A percentile compares a stretch with the other conserved stretches of the same genome.
Evolutionary conservation across 768 basidiomycete genomes (phyloP).

Genomic region (Pleurotus eryngii): DNA sequence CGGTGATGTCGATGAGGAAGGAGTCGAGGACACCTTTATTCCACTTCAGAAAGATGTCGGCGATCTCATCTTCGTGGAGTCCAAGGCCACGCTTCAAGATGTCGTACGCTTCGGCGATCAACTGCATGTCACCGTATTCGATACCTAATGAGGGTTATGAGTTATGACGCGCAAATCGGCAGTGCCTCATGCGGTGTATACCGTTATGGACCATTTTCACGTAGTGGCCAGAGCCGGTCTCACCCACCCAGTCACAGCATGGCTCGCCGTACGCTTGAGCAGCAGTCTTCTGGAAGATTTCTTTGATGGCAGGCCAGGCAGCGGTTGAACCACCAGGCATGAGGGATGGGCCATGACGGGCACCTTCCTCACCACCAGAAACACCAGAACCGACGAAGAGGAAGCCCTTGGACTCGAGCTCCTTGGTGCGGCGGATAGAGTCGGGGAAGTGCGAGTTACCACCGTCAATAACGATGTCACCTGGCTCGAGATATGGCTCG

Average conservation of each 20-base stretch:
- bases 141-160: constrained; percentile 61
- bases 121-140: constrained; percentile 99
- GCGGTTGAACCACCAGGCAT: constrained; percentile 97
- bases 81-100: constrained; percentile 97
- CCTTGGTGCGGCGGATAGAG: constrained; percentile 89
- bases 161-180: constrained; percentile 1
- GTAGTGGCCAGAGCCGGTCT: constrained; percentile 94
- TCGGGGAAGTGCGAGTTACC: constrained; percentile 99
- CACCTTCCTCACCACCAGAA: constrained; percentile 99
- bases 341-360: constrained; percentile 93
- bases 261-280: constrained; percentile 94
- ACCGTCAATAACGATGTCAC: constrained; percentile 99
- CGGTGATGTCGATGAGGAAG: constrained; percentile 98
- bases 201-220: constrained; percentile 99
- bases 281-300: constrained; percentile 97
- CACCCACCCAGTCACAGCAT: constrained; percentile 99
- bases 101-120: constrained; percentile 98
- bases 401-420: constrained; percentile 91
- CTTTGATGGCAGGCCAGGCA: constrained; percentile 96
- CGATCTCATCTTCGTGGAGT: constrained; percentile 83
- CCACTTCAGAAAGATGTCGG: constrained; percentile 91
- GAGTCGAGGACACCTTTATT: constrained; percentile 99
- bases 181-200: constrained; percentile 23
- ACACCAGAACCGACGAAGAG: constrained; percentile 99
- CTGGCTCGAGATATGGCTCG: constrained; percentile 83